Base-by-base conservation (phyloP, 2,329 filamentous ascomycete genomes). In the Drechslera avenae region DNA sequence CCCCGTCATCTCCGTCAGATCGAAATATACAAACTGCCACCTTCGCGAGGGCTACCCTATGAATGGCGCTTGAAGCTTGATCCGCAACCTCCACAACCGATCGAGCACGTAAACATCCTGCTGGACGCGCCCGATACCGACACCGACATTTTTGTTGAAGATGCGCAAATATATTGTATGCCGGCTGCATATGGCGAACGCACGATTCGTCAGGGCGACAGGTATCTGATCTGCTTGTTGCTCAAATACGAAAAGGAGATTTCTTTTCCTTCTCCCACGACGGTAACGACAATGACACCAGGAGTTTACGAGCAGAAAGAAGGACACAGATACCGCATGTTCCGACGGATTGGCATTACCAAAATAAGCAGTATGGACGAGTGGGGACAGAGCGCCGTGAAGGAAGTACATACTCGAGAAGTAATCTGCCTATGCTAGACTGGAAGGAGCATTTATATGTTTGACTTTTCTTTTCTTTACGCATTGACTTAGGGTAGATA, bases 151-250 rank as follows among this genome's bases (percentile, higher is more conserved):
- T 55, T 52, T 12, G 35, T 7, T 5, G 18, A 32, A 2, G 23
- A 41, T 5, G 39, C 35, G n/a, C 30, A 55, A 33, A 6, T 55
- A 3, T 55, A 48, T 19, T 52, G 43, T 14, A 55, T 55, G 52
- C 39, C 52, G 18, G 52, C 32, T 3, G 52, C 48, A 18, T 46
- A 46, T 17, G 44, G 35, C 1, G 35, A 41, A 9, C 36, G 44
- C 3, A 55, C 48, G 2, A 40, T 32, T 5, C 13, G 10, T 8
- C 42, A 28, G 1, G 2, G 3, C 10, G 18, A 32, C 6, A 14
- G 37, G 13, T 33, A 23, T 9, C 33, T 54, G 26, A 39, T 46
- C 37, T 46, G 46, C 37, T 16, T 54, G n/a, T 26, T 54, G 2
- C 37, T 54, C 7, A 45, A 47, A 18, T 36, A 30, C 13, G 36